phyloP scores from a whole-genome alignment of 148 eudicot species.

The Polygonum maritimum region DNA sequence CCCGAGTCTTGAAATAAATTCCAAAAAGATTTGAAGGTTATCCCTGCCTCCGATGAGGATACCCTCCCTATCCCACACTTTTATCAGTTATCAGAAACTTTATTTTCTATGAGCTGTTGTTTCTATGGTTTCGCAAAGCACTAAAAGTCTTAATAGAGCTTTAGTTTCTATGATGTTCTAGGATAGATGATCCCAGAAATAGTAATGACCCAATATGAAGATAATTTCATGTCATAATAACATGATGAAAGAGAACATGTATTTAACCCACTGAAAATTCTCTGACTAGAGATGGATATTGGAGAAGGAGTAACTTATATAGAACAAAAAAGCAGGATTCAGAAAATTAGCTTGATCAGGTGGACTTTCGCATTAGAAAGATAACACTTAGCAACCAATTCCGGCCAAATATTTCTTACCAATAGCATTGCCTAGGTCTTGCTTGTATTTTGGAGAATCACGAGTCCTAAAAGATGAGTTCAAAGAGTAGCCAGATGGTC shows the following conservation, averaged over 20 bases:
- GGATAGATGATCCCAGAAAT: conserved; percentile 4
- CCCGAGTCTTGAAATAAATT: neutral
- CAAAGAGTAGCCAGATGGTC: conserved; percentile 84
- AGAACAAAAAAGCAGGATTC: neutral
- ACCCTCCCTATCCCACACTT: neutral
- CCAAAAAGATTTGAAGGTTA: neutral
- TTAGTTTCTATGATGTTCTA: neutral
- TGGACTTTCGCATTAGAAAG: neutral
- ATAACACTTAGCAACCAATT: neutral
- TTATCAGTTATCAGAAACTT: neutral
- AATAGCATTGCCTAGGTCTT: conserved; percentile 90
- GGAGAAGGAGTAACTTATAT: neutral
- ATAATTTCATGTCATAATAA: neutral
- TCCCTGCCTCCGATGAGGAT: neutral
- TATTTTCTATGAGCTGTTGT: too few species aligned
- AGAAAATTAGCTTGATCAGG: neutral
- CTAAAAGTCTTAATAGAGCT: neutral
- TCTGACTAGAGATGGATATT: neutral
- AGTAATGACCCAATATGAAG: neutral
- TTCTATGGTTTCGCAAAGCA: neutral
- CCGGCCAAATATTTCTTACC: conserved; percentile 35
- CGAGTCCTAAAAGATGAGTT: conserved; percentile 86
- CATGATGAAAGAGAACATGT: neutral
- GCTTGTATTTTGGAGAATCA: conserved; percentile 71
- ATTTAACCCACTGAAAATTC: neutral